Conservation (phyloP, 2,329 filamentous ascomycete species). For the Beauveria scarabaeidicola region DNA sequence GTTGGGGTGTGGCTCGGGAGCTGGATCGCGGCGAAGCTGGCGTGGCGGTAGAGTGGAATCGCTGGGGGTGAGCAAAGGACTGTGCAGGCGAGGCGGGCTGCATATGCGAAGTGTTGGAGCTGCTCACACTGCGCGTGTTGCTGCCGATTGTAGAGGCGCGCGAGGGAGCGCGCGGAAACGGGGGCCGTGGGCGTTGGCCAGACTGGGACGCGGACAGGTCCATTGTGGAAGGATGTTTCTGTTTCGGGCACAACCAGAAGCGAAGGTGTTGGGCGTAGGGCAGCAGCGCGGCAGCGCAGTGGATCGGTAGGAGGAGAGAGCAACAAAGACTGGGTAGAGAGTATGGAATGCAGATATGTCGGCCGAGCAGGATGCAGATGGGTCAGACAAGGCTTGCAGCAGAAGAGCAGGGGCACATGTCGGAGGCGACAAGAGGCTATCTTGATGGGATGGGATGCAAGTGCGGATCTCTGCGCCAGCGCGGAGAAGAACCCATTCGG, state of each 20-base stretch:
- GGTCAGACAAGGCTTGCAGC: conserved; percentile 5
- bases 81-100: conserved; percentile 26
- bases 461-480: conserved; percentile 9
- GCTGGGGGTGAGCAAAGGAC: conserved; percentile 29
- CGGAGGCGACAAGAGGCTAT: background rate
- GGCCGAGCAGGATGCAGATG: background rate
- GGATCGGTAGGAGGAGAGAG: background rate
- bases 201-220: conserved; percentile 19
- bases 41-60: conserved; percentile 32
- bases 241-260: background rate
- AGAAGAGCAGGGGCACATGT: conserved; percentile 2
- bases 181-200: conserved; percentile 21
- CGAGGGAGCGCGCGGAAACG: conserved; percentile 35
- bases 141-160: conserved; percentile 37
- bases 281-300: background rate
- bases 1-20: conserved; percentile 32
- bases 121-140: conserved; percentile 35
- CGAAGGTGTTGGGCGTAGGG: background rate
- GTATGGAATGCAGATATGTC: conserved; percentile 1
- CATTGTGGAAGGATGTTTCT: conserved; percentile 18
- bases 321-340: background rate
- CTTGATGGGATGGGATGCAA: background rate
- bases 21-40: conserved; percentile 28
- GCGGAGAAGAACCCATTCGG: conserved; percentile 1
- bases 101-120: conserved; percentile 31